A percentile compares a stretch with the other conserved stretches of the same genome.
Conservation (phyloP, 306 rosid genomes). For the Urtica urens region DNA sequence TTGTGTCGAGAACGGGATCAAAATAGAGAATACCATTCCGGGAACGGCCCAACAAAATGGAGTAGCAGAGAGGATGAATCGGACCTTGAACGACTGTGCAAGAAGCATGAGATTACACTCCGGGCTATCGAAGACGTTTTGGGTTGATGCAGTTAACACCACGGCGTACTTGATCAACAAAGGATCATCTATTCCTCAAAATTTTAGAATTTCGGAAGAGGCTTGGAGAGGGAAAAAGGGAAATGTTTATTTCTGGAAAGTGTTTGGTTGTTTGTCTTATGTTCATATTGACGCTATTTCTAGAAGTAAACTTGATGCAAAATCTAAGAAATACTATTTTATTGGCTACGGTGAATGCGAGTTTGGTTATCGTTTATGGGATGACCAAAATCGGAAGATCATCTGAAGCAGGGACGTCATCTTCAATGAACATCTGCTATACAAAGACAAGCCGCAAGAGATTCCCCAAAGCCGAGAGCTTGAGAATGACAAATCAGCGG, state of each 20-base stretch:
- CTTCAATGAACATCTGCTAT: background rate
- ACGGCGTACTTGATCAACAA: too few relatives aligned
- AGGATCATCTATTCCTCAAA: background rate
- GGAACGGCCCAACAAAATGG: background rate
- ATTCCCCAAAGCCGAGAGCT: background rate
- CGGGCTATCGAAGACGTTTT: background rate
- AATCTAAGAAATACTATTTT: too few relatives aligned
- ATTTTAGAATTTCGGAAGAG: background rate
- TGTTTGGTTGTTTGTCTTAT: background rate
- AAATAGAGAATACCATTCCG: too few relatives aligned
- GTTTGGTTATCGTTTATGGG: conserved; percentile 1
- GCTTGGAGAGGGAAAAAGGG: background rate
- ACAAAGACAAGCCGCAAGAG: background rate
- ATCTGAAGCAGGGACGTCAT: background rate
- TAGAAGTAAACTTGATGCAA: background rate
- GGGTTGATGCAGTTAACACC: too few relatives aligned
- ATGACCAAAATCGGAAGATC: background rate
- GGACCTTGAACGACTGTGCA: background rate
- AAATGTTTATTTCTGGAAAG: background rate
- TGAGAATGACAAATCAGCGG: background rate
- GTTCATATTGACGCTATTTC: background rate
- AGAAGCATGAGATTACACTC: conserved; percentile 1
- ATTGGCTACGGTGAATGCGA: background rate
- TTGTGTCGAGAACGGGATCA: too few relatives aligned
- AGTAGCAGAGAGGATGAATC: background rate